These are phyloP conservation scores for Scheffersomyces cryptocercus DNA, from an alignment of 1,139 yeast genomes.

Conservation along the genomic window DNA sequence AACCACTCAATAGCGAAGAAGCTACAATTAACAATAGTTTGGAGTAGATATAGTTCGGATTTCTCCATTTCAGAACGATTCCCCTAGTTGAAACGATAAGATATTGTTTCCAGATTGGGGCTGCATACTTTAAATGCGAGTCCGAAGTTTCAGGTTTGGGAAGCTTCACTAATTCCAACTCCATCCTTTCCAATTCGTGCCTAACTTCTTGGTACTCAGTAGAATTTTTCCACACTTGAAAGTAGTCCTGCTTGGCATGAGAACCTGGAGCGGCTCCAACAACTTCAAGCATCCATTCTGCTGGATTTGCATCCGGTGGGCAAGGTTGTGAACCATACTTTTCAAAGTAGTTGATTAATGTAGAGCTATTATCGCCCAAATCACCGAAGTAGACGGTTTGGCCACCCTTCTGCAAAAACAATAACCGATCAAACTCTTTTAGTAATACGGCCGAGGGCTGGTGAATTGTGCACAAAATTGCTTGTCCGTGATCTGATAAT, in stretches of 20 bases:
- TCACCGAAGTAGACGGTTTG: slow-evolving; percentile 81
- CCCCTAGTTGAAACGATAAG: slow-evolving; percentile 25
- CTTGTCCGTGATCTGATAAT: slow-evolving; percentile 45
- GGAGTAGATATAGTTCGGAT: slow-evolving; percentile 40
- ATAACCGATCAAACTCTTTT: slow-evolving; percentile 36
- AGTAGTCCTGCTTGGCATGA: slow-evolving; percentile 35
- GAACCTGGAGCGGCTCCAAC: slow-evolving; percentile 42
- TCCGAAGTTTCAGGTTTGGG: slow-evolving; percentile 27
- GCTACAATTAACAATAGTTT: slow-evolving; percentile 38
- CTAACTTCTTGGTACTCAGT: slow-evolving; percentile 23
- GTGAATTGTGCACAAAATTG: slow-evolving; percentile 45
- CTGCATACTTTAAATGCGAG: slow-evolving; percentile 24
- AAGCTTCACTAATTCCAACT: slow-evolving; percentile 25
- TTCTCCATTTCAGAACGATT: slow-evolving; percentile 44
- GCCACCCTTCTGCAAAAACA: slow-evolving; percentile 52
- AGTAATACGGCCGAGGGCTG: slow-evolving; percentile 44
- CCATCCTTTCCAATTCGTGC: slow-evolving; percentile 27
- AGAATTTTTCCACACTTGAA: slow-evolving; percentile 36
- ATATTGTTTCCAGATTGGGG: slow-evolving; percentile 28
- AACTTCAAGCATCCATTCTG: slow-evolving; percentile 59
- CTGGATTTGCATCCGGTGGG: slow-evolving; percentile 49
- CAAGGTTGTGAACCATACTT: slow-evolving; percentile 52
- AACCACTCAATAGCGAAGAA: slow-evolving; percentile 49
- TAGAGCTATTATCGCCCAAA: slow-evolving; percentile 57
- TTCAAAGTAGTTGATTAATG: slow-evolving; percentile 58